Percentiles rank a stretch among this genome's conserved stretches.
Evolutionary conservation across 371 early-diverging fungal genomes (phyloP).

Genomic region (Phascolomyces articulosus): DNA sequence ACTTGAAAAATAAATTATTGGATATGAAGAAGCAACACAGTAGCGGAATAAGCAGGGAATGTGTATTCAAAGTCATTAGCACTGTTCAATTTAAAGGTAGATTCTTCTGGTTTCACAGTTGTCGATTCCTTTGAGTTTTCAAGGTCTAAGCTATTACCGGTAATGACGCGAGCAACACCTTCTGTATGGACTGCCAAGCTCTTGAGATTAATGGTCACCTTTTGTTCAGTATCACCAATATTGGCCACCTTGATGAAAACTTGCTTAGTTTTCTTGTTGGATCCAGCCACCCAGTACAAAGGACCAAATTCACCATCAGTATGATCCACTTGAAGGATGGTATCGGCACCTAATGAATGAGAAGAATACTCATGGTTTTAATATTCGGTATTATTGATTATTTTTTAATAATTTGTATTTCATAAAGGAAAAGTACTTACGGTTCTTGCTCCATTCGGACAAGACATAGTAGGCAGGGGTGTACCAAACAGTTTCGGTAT

Average conservation of each 20-base stretch:
- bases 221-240: slow-evolving; percentile 16
- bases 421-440: background rate
- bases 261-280: slow-evolving; percentile 19
- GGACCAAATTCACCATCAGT: slow-evolving; percentile 23
- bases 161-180: slow-evolving; percentile 20
- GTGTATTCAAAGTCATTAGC: slow-evolving; percentile 17
- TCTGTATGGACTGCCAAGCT: slow-evolving; percentile 14
- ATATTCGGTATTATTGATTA: background rate
- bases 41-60: slow-evolving; percentile 20
- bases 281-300: slow-evolving; percentile 30
- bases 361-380: background rate
- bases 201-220: slow-evolving; percentile 14
- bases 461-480: slow-evolving; percentile 23
- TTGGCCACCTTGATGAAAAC: slow-evolving; percentile 28
- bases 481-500: slow-evolving; percentile 21
- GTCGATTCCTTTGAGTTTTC: slow-evolving; percentile 13
- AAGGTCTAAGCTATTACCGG: slow-evolving; percentile 5
- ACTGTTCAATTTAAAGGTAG: slow-evolving; percentile 13
- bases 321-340: slow-evolving; percentile 26
- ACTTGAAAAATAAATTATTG: no score
- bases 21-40: slow-evolving; percentile 15
- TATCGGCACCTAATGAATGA: slow-evolving; percentile 18
- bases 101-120: slow-evolving; percentile 9
- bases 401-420: background rate
- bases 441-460: slow-evolving; percentile 19